Evolutionary conservation across 2,329 filamentous ascomycete species (phyloP).

Genomic region (Dactylellina sp.): DNA sequence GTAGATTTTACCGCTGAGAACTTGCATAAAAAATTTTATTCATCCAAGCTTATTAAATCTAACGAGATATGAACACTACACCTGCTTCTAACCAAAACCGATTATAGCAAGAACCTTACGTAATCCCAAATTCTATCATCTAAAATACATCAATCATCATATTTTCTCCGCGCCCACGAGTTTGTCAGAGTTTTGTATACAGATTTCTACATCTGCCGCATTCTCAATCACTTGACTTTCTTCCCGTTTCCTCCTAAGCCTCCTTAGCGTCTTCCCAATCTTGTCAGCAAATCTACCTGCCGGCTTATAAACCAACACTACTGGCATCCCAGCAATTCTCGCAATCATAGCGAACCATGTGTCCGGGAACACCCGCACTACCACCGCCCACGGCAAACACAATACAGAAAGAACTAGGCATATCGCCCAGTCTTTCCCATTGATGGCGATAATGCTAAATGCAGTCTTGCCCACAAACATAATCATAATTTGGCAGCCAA

Average conservation of each 20-base stretch:
- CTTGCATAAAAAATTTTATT: too few species aligned
- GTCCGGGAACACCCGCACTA: constrained; percentile 69
- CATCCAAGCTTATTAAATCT: too few species aligned
- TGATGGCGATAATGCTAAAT: constrained; percentile 68
- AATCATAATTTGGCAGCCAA: constrained; percentile 70
- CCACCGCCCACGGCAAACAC: constrained; percentile 67
- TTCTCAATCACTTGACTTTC: constrained; percentile 19
- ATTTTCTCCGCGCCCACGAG: neutral
- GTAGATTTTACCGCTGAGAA: too few species aligned
- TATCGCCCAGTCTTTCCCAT: constrained; percentile 69
- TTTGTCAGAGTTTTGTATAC: constrained; percentile 3
- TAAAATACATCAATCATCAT: neutral
- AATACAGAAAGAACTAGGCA: constrained; percentile 67
- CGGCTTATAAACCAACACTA: constrained; percentile 6
- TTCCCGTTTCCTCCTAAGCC: constrained; percentile 7
- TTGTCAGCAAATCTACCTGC: neutral
- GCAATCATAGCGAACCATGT: constrained; percentile 67
- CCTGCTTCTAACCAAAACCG: too few species aligned
- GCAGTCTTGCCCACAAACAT: constrained; percentile 71
- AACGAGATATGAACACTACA: too few species aligned
- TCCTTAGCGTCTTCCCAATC: constrained; percentile 11
- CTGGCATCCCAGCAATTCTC: constrained; percentile 12
- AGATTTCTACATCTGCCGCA: constrained; percentile 12
- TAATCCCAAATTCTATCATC: too few species aligned
- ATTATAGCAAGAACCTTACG: too few species aligned